Conservation (phyloP, 2,329 filamentous ascomycete species). For the Xylariales sp. region DNA sequence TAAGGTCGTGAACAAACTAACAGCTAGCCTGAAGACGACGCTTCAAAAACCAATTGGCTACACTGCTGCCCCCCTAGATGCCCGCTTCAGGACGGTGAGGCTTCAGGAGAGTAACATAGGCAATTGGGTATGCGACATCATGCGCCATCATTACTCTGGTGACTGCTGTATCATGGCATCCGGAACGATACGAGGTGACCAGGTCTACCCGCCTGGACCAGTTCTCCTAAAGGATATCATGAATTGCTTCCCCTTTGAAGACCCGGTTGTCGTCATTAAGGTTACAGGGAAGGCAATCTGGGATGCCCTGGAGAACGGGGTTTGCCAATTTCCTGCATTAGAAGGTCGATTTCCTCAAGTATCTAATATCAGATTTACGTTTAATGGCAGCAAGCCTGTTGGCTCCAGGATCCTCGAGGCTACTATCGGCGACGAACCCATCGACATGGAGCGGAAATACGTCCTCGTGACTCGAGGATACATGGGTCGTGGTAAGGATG, state of each 20-base stretch:
- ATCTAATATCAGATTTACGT: constrained; percentile 73
- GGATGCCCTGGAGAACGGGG: constrained; percentile 79
- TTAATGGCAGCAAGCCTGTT: constrained; percentile 57
- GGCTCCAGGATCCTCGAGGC: constrained; percentile 61
- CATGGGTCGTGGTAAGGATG: constrained; percentile 85
- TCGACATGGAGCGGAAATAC: constrained; percentile 63
- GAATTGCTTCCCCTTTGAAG: constrained; percentile 88
- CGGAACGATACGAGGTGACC: constrained; percentile 82
- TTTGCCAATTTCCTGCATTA: constrained; percentile 74
- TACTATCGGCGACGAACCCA: constrained; percentile 54
- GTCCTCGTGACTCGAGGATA: constrained; percentile 77
- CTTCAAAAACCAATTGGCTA: constrained; percentile 80
- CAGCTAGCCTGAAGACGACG: constrained; percentile 67
- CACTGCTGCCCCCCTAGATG: constrained; percentile 77
- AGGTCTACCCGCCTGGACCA: constrained; percentile 78
- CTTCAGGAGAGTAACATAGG: constrained; percentile 76
- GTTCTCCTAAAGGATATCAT: constrained; percentile 77
- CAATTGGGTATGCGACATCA: constrained; percentile 89
- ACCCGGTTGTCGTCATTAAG: constrained; percentile 75
- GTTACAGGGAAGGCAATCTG: constrained; percentile 68
- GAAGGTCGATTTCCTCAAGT: constrained; percentile 86
- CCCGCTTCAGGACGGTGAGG: constrained; percentile 78
- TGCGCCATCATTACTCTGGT: constrained; percentile 75
- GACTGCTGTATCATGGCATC: constrained; percentile 83
- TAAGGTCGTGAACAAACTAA: constrained; percentile 62